Conservation (phyloP, 106 monocot species). For the Ottelia alismoides region DNA sequence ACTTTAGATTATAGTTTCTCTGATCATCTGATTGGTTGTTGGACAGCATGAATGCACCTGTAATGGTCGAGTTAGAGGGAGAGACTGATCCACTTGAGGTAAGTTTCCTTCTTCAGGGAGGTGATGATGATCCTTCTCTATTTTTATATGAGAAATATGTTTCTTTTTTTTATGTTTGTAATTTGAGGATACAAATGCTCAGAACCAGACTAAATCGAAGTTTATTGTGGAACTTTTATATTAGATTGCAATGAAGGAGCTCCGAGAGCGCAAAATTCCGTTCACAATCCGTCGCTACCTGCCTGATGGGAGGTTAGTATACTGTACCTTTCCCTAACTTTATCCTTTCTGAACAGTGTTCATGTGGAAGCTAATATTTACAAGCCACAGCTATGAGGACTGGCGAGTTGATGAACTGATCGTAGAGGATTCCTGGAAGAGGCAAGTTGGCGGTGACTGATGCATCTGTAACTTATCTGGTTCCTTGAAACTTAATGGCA, state of each 20-base stretch:
- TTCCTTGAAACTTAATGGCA: too few relatives aligned
- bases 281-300: constrained; percentile 15
- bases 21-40: background rate
- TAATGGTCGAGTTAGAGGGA: constrained; percentile 83
- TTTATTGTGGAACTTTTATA: background rate
- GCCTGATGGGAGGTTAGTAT: constrained; percentile 20
- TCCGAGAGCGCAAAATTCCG: constrained; percentile 19
- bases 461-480: too few relatives aligned
- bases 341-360: too few relatives aligned
- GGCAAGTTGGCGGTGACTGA: background rate
- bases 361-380: too few relatives aligned
- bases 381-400: constrained; percentile 77
- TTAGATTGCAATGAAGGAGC: constrained; percentile 22
- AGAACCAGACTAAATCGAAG: background rate
- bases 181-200: background rate
- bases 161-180: background rate
- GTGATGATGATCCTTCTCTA: too few relatives aligned
- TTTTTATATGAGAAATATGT: too few relatives aligned
- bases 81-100: constrained; percentile 71
- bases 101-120: background rate
- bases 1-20: too few relatives aligned
- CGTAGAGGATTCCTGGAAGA: constrained; percentile 45
- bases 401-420: constrained; percentile 93
- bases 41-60: constrained; percentile 80
- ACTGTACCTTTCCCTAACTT: too few relatives aligned